Conservation (phyloP, 2,329 filamentous ascomycete species). For the Fusarium globosum region DNA sequence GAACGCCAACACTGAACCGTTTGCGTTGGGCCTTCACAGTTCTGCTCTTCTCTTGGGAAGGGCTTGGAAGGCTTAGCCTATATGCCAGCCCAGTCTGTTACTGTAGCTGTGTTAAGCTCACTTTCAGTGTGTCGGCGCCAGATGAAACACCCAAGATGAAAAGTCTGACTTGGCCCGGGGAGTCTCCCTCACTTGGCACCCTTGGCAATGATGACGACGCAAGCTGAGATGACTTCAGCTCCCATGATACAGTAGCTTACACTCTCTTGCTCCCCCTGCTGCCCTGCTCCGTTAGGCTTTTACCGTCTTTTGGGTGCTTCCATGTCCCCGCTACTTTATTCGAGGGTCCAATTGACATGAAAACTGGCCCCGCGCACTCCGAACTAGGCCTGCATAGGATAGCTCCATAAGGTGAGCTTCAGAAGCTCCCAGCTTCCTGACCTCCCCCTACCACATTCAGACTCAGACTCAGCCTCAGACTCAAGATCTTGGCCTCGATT, state of each 20-base stretch:
- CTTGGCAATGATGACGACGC: neutral
- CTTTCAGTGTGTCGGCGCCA: neutral
- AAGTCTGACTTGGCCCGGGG: neutral
- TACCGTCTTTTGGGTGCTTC: neutral
- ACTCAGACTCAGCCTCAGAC: neutral
- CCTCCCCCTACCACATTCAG: neutral
- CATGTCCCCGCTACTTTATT: neutral
- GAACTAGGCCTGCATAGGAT: neutral
- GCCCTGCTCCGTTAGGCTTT: neutral
- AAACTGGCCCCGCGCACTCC: neutral
- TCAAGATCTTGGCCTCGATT: conserved; percentile 6
- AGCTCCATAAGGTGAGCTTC: conserved; percentile 1
- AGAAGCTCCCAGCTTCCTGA: neutral
- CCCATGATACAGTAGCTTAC: neutral
- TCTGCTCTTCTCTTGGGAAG: neutral
- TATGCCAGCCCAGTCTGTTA: neutral
- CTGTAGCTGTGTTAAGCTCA: neutral
- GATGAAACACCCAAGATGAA: neutral
- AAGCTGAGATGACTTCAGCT: neutral
- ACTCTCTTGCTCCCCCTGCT: neutral
- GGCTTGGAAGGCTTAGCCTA: neutral
- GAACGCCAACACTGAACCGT: neutral
- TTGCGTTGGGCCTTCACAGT: neutral
- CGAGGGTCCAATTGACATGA: conserved; percentile 1
- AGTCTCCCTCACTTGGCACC: neutral